These are phyloP conservation scores for Cladophialophora yegresii DNA, from an alignment of 2,329 filamentous ascomycete species.

Conservation along the genomic window DNA sequence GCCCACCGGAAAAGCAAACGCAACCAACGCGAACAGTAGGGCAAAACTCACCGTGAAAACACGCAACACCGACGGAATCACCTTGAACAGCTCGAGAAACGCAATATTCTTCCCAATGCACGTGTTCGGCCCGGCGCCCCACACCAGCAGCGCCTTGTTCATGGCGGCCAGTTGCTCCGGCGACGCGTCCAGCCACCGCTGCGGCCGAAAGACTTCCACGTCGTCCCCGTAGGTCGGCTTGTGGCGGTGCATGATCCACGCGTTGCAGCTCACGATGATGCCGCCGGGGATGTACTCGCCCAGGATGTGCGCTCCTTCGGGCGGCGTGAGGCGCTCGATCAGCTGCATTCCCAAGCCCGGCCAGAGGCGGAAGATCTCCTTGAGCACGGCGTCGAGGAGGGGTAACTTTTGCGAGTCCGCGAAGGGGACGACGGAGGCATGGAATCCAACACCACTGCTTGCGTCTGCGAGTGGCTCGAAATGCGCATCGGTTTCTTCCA, in stretches of 20 bases:
- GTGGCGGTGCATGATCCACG: constrained; percentile 39
- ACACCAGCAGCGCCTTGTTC: constrained; percentile 48
- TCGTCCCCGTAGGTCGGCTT: constrained; percentile 39
- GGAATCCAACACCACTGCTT: constrained; percentile 10
- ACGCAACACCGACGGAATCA: constrained; percentile 32
- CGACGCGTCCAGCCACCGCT: constrained; percentile 66
- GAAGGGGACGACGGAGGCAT: constrained; percentile 32
- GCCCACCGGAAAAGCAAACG: no score
- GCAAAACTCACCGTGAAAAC: constrained; percentile 21
- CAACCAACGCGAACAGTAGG: no score
- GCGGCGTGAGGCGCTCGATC: constrained; percentile 41
- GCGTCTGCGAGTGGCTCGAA: constrained; percentile 34
- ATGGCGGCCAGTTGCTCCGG: constrained; percentile 49
- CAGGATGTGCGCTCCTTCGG: constrained; percentile 38
- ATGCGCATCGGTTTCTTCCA: constrained; percentile 36
- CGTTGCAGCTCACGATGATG: constrained; percentile 41
- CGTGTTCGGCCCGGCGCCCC: constrained; percentile 55
- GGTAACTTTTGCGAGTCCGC: constrained; percentile 39
- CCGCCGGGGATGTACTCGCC: constrained; percentile 37
- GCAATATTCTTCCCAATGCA: constrained; percentile 37
- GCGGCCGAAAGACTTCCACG: constrained; percentile 53
- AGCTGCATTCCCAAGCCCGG: constrained; percentile 42
- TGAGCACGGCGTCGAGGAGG: constrained; percentile 41
- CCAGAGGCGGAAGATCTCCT: constrained; percentile 44
- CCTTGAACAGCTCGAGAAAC: constrained; percentile 36